phyloP scores from a whole-genome alignment of 2,329 filamentous ascomycete species.

The Curvularia spicifera region DNA sequence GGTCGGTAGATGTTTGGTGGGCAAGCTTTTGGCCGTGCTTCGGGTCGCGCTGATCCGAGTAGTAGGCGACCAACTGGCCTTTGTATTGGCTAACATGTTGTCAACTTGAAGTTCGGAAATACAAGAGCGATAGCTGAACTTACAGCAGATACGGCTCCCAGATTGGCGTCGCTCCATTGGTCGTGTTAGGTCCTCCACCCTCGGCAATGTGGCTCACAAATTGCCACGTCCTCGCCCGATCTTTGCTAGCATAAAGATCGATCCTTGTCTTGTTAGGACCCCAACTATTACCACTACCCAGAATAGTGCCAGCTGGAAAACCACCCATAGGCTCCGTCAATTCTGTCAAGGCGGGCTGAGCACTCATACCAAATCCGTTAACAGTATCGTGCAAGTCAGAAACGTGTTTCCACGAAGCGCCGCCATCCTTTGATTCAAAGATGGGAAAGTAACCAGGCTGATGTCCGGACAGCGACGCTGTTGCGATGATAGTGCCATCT shows the following conservation, averaged over 20 bases:
- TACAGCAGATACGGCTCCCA: conserved; percentile 36
- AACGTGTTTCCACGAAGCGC: conserved; percentile 64
- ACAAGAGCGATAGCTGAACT: background rate
- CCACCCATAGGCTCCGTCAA: conserved; percentile 25
- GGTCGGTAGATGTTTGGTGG: conserved; percentile 28
- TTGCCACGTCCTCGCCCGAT: conserved; percentile 28
- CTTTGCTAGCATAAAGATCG: conserved; percentile 32
- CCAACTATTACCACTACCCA: conserved; percentile 54
- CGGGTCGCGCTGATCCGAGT: conserved; percentile 36
- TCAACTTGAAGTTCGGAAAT: background rate
- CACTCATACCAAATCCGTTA: conserved; percentile 68
- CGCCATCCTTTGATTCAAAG: conserved; percentile 53
- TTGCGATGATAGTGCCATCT: conserved; percentile 29
- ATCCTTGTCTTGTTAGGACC: conserved; percentile 55
- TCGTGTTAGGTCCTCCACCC: conserved; percentile 27
- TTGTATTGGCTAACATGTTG: conserved; percentile 21
- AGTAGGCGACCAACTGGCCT: conserved; percentile 29
- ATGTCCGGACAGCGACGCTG: conserved; percentile 21
- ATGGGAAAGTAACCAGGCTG: conserved; percentile 46
- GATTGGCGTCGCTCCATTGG: conserved; percentile 32
- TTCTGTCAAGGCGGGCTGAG: conserved; percentile 41
- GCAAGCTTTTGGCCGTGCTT: conserved; percentile 35
- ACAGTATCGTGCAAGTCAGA: conserved; percentile 66
- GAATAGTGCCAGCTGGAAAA: conserved; percentile 29
- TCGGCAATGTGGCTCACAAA: conserved; percentile 33